phyloP scores from a whole-genome alignment of 768 basidiomycete genomes.

The Boletus tylopilopsis region DNA sequence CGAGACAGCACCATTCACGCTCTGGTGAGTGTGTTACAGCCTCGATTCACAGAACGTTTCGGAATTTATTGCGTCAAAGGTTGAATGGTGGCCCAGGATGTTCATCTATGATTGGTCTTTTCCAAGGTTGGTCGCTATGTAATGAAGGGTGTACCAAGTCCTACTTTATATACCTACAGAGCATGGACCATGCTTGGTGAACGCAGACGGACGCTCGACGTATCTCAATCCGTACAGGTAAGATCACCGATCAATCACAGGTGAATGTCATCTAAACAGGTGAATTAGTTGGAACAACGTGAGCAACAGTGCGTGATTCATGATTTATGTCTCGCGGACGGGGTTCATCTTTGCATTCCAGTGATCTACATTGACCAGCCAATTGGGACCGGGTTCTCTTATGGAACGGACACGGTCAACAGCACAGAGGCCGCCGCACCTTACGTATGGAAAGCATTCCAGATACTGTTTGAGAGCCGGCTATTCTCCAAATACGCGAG shows the following conservation, averaged over 20 bases:
- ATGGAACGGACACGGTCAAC: constrained; percentile 54
- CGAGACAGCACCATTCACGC: constrained; percentile 60
- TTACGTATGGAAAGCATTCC: constrained; percentile 62
- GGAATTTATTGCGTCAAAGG: constrained; percentile 29
- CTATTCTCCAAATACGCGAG: constrained; percentile 48
- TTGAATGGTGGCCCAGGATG: constrained; percentile 61
- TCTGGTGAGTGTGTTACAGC: constrained; percentile 44
- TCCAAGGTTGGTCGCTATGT: constrained; percentile 42
- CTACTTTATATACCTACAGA: constrained; percentile 33
- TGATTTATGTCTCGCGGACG: not conserved
- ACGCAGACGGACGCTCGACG: constrained; percentile 49
- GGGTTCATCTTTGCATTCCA: constrained; percentile 21
- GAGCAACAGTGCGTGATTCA: constrained; percentile 50
- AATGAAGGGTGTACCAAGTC: not conserved
- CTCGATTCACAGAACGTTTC: no score
- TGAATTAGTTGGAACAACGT: constrained; percentile 58
- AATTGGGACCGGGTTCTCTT: constrained; percentile 63
- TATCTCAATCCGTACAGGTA: constrained; percentile 60
- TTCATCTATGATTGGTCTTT: constrained; percentile 61
- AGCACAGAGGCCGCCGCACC: constrained; percentile 47
- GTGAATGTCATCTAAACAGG: not conserved
- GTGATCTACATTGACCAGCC: constrained; percentile 74
- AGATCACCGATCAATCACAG: not conserved
- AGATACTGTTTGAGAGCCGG: constrained; percentile 55
- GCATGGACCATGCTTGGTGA: constrained; percentile 63